These are phyloP conservation scores for Phytophthora nicotianae DNA, from an alignment of 352 stramenopile genomes.

Conservation along the genomic window DNA sequence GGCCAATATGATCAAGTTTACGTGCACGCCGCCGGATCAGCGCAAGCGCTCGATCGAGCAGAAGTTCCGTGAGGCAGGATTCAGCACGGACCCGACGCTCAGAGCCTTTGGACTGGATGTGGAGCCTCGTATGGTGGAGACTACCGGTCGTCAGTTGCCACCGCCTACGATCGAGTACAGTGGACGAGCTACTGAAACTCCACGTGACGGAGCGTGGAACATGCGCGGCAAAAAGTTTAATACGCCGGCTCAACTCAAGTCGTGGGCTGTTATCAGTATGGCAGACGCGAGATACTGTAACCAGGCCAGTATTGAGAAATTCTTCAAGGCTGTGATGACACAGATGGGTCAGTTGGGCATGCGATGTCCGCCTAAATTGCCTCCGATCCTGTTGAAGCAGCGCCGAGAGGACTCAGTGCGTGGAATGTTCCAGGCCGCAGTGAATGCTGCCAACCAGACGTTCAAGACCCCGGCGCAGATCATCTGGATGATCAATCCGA, in stretches of 20 bases:
- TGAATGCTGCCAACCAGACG: slow-evolving; percentile 33
- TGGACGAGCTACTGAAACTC: slow-evolving; percentile 44
- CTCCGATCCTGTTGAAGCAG: slow-evolving; percentile 50
- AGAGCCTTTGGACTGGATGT: slow-evolving; percentile 66
- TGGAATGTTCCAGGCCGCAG: slow-evolving; percentile 45
- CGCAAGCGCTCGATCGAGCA: slow-evolving; percentile 66
- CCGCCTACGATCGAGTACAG: slow-evolving; percentile 61
- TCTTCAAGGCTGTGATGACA: slow-evolving; percentile 61
- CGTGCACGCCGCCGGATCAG: slow-evolving; percentile 56
- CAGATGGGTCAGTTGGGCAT: slow-evolving; percentile 71
- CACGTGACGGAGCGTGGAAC: slow-evolving; percentile 72
- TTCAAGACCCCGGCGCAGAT: slow-evolving; percentile 48
- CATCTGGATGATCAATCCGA: slow-evolving; percentile 66
- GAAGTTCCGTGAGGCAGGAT: slow-evolving; percentile 63
- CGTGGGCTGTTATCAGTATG: slow-evolving; percentile 60
- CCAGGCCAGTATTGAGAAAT: slow-evolving; percentile 41
- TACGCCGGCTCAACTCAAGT: slow-evolving; percentile 42
- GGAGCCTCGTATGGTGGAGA: slow-evolving; percentile 57
- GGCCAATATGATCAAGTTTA: slow-evolving; percentile 83
- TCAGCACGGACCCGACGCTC: slow-evolving; percentile 55
- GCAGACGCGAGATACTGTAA: slow-evolving; percentile 49
- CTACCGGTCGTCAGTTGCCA: slow-evolving; percentile 50
- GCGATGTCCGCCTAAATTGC: slow-evolving; percentile 34
- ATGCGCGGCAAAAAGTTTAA: slow-evolving; percentile 67
- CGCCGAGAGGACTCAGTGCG: slow-evolving; percentile 42